Evolutionary conservation across 2,329 filamentous ascomycete species (phyloP).

Genomic region (Dothideomycetes sp.): DNA sequence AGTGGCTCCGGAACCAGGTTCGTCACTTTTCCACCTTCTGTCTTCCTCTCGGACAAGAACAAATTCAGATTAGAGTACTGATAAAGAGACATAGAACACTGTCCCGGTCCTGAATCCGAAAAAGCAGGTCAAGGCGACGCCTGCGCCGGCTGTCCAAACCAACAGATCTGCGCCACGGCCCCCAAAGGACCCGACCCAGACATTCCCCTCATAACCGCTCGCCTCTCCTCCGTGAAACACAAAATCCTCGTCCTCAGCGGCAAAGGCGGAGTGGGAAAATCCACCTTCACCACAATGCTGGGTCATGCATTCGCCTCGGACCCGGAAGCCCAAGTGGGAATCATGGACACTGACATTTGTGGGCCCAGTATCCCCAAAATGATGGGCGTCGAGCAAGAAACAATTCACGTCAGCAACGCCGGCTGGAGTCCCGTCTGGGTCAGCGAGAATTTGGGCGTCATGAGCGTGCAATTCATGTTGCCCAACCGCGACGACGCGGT

Average conservation of each 20-base stretch:
- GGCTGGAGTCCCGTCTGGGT: slow-evolving; percentile 97
- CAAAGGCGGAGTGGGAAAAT: slow-evolving; percentile 95
- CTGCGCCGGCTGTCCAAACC: slow-evolving; percentile 92
- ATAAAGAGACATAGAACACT: slow-evolving; percentile 56
- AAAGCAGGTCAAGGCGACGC: slow-evolving; percentile 61
- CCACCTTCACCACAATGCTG: slow-evolving; percentile 81
- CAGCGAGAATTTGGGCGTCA: slow-evolving; percentile 83
- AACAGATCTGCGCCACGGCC: slow-evolving; percentile 85
- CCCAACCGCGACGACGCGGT: slow-evolving; percentile 88
- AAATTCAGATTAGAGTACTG: neutral
- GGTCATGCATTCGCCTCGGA: slow-evolving; percentile 83
- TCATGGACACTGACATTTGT: slow-evolving; percentile 98
- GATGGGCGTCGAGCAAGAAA: slow-evolving; percentile 93
- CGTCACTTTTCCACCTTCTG: slow-evolving; percentile 11
- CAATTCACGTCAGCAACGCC: slow-evolving; percentile 77
- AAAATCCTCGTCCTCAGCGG: slow-evolving; percentile 89
- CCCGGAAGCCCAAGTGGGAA: slow-evolving; percentile 68
- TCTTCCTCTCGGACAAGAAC: neutral
- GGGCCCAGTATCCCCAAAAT: slow-evolving; percentile 96
- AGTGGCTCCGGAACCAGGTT: slow-evolving; percentile 80
- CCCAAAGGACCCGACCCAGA: slow-evolving; percentile 95
- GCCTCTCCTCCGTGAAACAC: slow-evolving; percentile 72
- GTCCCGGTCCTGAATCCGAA: slow-evolving; percentile 78
- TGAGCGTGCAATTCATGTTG: slow-evolving; percentile 98
- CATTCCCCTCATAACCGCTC: slow-evolving; percentile 75